These are phyloP conservation scores for Lecanicillium sp. DNA, from an alignment of 2,329 filamentous ascomycete species.

Conservation along the genomic window DNA sequence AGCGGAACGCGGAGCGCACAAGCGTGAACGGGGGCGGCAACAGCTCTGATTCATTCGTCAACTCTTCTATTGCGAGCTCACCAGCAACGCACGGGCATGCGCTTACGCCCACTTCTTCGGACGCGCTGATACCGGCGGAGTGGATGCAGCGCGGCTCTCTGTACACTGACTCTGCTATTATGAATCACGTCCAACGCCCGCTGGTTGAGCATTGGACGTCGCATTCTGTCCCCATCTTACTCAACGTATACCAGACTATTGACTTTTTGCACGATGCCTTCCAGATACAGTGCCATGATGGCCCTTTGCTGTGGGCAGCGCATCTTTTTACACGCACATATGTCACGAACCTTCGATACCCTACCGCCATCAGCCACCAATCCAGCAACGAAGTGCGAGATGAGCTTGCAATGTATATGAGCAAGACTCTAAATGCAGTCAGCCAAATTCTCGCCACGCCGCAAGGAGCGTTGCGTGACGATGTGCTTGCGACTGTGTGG, in stretches of 20 bases:
- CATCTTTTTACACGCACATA: conserved; percentile 33
- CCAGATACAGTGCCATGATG: conserved; percentile 15
- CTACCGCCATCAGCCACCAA: conserved; percentile 19
- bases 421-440: conserved; percentile 28
- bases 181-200: conserved; percentile 2
- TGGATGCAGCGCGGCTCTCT: conserved; percentile 1
- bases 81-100: too few species aligned
- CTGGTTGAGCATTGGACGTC: conserved; percentile 29
- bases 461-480: conserved; percentile 20
- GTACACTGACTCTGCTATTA: too few species aligned
- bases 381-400: conserved; percentile 18
- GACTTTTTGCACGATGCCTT: conserved; percentile 25
- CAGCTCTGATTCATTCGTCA: too few species aligned
- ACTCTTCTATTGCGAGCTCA: too few species aligned
- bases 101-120: background rate
- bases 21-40: too few species aligned
- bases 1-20: conserved; percentile 1
- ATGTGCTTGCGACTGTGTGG: conserved; percentile 31
- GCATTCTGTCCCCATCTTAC: conserved; percentile 29
- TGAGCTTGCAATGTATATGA: conserved; percentile 26
- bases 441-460: conserved; percentile 25
- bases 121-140: conserved; percentile 6
- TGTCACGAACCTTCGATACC: conserved; percentile 25
- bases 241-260: conserved; percentile 27
- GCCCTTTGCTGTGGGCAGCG: conserved; percentile 29